phyloP scores from a whole-genome alignment of 2,329 filamentous ascomycete genomes.

The Myriosclerotinia scirpicola region DNA sequence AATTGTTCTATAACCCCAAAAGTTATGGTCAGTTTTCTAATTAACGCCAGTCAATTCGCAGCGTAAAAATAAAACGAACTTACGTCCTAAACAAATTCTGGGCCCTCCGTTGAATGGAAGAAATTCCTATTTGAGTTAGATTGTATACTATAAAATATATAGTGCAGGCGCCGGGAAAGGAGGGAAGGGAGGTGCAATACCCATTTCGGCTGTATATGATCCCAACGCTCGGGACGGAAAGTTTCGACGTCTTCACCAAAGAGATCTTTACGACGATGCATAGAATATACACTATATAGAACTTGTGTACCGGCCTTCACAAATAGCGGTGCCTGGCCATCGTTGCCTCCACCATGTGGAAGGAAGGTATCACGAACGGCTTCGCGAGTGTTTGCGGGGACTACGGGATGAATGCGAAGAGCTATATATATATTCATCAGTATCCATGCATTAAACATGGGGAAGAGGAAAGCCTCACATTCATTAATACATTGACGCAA shows the following conservation, averaged over 20 bases:
- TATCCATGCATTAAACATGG: not conserved
- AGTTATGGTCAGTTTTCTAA: not conserved
- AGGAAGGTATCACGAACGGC: constrained; percentile 33
- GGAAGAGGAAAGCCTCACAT: constrained; percentile 43
- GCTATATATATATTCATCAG: constrained; percentile 24
- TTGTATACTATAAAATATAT: not conserved
- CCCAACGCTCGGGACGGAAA: constrained; percentile 46
- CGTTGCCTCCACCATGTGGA: constrained; percentile 38
- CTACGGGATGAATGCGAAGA: constrained; percentile 44
- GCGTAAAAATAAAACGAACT: not conserved
- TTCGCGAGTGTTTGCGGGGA: constrained; percentile 34
- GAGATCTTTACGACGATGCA: constrained; percentile 44
- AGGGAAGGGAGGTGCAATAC: not conserved
- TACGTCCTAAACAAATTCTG: constrained; percentile 63
- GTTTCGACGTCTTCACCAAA: constrained; percentile 44
- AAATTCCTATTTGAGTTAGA: constrained; percentile 55
- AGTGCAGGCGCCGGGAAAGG: no score
- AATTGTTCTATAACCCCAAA: constrained; percentile 18
- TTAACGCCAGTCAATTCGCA: not conserved
- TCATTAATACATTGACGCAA: constrained; percentile 57
- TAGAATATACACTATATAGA: constrained; percentile 31
- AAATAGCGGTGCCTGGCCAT: constrained; percentile 36
- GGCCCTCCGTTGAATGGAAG: constrained; percentile 72
- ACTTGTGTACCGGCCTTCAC: constrained; percentile 31
- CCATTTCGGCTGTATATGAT: constrained; percentile 25